Evolutionary conservation across 2,329 filamentous ascomycete species (phyloP).

Genomic region (Clonostachys rosea): DNA sequence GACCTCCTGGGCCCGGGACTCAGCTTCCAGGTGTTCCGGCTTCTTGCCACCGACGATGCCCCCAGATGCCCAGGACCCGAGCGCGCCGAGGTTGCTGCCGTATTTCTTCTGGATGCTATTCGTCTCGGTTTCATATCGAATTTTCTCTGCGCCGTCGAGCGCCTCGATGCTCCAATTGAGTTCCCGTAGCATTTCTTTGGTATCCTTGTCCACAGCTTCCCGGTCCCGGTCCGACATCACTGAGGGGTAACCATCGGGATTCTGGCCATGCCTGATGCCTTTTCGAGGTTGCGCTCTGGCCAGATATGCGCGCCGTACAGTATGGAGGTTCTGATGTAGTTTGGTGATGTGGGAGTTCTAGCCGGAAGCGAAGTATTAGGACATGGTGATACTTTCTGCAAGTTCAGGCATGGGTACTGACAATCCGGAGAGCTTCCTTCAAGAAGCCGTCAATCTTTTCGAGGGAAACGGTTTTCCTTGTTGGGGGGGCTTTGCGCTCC

Average conservation of each 20-base stretch:
- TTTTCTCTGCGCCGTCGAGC: slow-evolving; percentile 75
- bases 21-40: slow-evolving; percentile 66
- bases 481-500: slow-evolving; percentile 47
- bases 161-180: slow-evolving; percentile 77
- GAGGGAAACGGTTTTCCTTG: slow-evolving; percentile 33
- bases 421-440: slow-evolving; percentile 91
- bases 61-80: slow-evolving; percentile 64
- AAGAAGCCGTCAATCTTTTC: slow-evolving; percentile 77
- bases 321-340: slow-evolving; percentile 73
- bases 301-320: slow-evolving; percentile 86
- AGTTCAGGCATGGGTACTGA: slow-evolving; percentile 32
- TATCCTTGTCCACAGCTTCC: slow-evolving; percentile 82
- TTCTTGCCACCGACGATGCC: slow-evolving; percentile 41
- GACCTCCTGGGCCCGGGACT: slow-evolving; percentile 62
- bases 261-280: slow-evolving; percentile 27
- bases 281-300: slow-evolving; percentile 67
- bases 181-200: slow-evolving; percentile 79
- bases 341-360: slow-evolving; percentile 83
- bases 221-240: slow-evolving; percentile 76
- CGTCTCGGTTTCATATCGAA: slow-evolving; percentile 72
- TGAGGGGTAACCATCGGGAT: slow-evolving; percentile 37
- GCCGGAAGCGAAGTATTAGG: background rate
- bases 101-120: slow-evolving; percentile 69
- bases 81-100: slow-evolving; percentile 56
- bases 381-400: too few species aligned